Evolutionary conservation across 2,329 filamentous ascomycete species (phyloP), one percentile per base, ranked within the genome.

Genomic region (Beauveria asiatica): DNA sequence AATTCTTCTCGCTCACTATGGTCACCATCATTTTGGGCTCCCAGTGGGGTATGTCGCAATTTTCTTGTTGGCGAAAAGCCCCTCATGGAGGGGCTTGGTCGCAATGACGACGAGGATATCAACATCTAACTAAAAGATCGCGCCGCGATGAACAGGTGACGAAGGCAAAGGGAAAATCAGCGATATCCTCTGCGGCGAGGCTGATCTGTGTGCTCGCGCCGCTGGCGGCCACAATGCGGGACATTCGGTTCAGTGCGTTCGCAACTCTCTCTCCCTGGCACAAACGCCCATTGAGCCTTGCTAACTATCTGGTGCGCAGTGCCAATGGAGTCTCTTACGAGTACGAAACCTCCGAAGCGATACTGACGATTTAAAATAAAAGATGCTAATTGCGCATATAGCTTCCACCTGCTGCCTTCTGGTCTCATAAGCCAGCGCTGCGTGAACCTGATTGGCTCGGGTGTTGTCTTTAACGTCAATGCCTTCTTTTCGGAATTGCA

Each of bases 381-480:
- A 23, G 13, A 37, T 64, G 51, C 65, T 70, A 60, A 71, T 59
- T 55, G 19, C 10, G 60, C 19, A 25, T 41, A 63, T 75, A 80
- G 80, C 72, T 82, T 83, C 64, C 83, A 87, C 70, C 80, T 88
- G 62, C 74, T 87, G 54, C 83, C 86, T 25, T 88, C 84, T 60
- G 89, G 89, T 62, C 80, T 92, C 62, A 79, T 92, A 65, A 89
- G 88, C 70, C 85, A n/a, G 30, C 16, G 39, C 25, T 63, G 83
- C 71, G 79, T 84, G 67, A 92, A 92, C 75, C 76, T 92, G 61
- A 87, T 92, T 70, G 89, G 88, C 62, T 87, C 85, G 53, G 87
- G 79, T 51, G 80, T 83, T 45, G 83, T 89, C 62, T 84, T 90
- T 65, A 83, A 90, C 72, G 79, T 88, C 66, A 67, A 63, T 59